Base-by-base conservation (phyloP, 1,139 yeast species). In the Trichomonascaceae sp. region DNA sequence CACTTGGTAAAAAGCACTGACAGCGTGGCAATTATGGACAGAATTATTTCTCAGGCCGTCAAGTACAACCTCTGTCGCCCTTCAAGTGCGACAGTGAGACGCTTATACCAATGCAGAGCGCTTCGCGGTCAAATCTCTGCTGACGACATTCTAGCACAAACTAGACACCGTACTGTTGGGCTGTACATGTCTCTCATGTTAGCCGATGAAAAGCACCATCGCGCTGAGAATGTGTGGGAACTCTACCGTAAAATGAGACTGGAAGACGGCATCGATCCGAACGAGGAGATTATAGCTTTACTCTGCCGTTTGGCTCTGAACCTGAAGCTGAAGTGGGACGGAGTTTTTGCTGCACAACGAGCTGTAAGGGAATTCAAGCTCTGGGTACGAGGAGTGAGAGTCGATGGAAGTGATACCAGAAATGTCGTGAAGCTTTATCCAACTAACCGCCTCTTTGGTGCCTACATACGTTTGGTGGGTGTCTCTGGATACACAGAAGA, bases 341-440 rank as follows among this genome's bases (percentile, higher is more conserved):
- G 58, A 1, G 41, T 67, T 23, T 67, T 56, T 38, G 80, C 85
- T 0, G 63, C 77, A 1, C 82, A 76, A 42, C 60, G 74, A 13
- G 76, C 80, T 0, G 64, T 74, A 4, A 65, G 61, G 28, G 81
- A 76, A 47, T 72, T 76, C 52, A 65, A 69, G 38, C 50, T 33
- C 37, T 53, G 57, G 46, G 59, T 56, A 40, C 32, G 62, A 42
- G 47, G 56, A 28, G 43, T 48, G 37, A 23, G 30, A 11, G 5
- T 37, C 8, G 45, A 51, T 32, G 51, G 51, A 3, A 52, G 55
- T 27, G 61, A 52, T 20, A 31, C 40, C 4, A 43, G 46, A 3
- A 60, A 56, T 17, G 37, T 50, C 3, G 42, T 71, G 3, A 56
- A 54, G 27, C 16, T 56, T 3, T 53, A 57, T 29, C 80, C 84